phyloP scores from a whole-genome alignment of 768 basidiomycete genomes.

The Lentinus tigrinus region DNA sequence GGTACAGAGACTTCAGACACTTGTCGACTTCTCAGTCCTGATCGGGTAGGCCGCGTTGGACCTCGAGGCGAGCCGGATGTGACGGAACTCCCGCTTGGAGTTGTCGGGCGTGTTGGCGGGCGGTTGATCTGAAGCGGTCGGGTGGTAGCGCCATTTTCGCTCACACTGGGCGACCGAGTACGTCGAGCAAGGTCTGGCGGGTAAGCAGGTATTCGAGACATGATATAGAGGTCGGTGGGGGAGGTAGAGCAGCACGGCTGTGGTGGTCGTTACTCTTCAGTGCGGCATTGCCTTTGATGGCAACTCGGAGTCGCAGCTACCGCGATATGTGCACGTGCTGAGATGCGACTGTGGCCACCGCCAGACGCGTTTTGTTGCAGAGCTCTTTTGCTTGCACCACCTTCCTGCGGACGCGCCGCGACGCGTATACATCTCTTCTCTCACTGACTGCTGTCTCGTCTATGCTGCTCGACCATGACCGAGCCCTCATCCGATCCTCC shows the following conservation, averaged over 20 bases:
- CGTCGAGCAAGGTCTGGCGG: conserved; percentile 35
- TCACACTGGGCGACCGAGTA: conserved; percentile 43
- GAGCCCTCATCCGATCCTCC: conserved; percentile 1
- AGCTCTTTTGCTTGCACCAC: not conserved
- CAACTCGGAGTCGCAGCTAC: not conserved
- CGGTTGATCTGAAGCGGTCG: conserved; percentile 64
- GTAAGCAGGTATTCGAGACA: conserved; percentile 22
- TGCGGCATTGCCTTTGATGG: conserved; percentile 9
- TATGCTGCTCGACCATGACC: not conserved
- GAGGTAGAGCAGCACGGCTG: not conserved
- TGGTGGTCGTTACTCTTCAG: conserved; percentile 13
- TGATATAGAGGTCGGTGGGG: not conserved
- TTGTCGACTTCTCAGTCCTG: conserved; percentile 57
- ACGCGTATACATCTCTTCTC: not conserved
- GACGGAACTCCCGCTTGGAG: conserved; percentile 44
- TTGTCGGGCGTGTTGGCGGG: conserved; percentile 48
- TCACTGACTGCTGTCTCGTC: not conserved
- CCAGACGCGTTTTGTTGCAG: conserved; percentile 6
- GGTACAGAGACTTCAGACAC: conserved; percentile 52
- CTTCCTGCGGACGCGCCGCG: conserved; percentile 14
- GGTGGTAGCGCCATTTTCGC: conserved; percentile 33
- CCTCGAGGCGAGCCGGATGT: conserved; percentile 38
- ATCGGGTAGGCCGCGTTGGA: conserved; percentile 66
- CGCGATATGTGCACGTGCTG: not conserved
- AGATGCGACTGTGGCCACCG: not conserved